Conservation (phyloP, 2,329 filamentous ascomycete species). For the Exophiala dermatitidis region DNA sequence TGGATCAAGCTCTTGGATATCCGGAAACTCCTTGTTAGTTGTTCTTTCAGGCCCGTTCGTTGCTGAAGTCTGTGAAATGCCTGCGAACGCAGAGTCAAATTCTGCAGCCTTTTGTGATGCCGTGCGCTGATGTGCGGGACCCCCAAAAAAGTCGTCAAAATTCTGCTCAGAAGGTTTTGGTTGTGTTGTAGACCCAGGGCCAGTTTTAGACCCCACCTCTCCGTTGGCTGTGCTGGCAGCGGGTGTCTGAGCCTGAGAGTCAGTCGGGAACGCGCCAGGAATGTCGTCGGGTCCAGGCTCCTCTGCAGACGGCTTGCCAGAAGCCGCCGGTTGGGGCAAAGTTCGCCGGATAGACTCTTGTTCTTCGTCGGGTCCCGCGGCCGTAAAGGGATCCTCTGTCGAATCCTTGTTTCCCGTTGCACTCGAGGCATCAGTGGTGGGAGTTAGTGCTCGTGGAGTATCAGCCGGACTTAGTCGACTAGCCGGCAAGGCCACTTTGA, state of each 20-base stretch:
- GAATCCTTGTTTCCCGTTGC: conserved; percentile 15
- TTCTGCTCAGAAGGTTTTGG: conserved; percentile 28
- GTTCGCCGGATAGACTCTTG: conserved; percentile 25
- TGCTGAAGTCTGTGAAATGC: conserved; percentile 38
- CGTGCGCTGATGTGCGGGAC: conserved; percentile 38
- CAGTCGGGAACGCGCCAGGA: conserved; percentile 47
- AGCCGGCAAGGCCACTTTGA: conserved; percentile 66
- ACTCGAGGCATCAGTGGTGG: conserved; percentile 33
- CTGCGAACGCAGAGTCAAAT: conserved; percentile 43
- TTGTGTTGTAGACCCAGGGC: conserved; percentile 3
- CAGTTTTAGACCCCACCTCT: background rate
- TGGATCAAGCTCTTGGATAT: conserved; percentile 66
- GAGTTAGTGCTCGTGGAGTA: conserved; percentile 40
- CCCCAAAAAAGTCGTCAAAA: conserved; percentile 43
- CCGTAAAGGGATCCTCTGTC: conserved; percentile 23
- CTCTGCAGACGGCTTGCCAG: conserved; percentile 17
- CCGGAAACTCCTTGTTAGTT: conserved; percentile 70
- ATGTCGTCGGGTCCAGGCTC: conserved; percentile 27
- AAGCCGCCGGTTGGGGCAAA: conserved; percentile 12
- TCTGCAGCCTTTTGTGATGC: conserved; percentile 42
- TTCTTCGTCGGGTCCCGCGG: conserved; percentile 24
- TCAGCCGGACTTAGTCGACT: conserved; percentile 54
- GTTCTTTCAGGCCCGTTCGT: conserved; percentile 28
- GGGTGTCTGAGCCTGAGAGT: conserved; percentile 23
- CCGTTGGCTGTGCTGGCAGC: conserved; percentile 11